A percentile compares a stretch with the other conserved stretches of the same genome.
Evolutionary conservation across 2,329 filamentous ascomycete species (phyloP).

Genomic region (Capronia coronata): DNA sequence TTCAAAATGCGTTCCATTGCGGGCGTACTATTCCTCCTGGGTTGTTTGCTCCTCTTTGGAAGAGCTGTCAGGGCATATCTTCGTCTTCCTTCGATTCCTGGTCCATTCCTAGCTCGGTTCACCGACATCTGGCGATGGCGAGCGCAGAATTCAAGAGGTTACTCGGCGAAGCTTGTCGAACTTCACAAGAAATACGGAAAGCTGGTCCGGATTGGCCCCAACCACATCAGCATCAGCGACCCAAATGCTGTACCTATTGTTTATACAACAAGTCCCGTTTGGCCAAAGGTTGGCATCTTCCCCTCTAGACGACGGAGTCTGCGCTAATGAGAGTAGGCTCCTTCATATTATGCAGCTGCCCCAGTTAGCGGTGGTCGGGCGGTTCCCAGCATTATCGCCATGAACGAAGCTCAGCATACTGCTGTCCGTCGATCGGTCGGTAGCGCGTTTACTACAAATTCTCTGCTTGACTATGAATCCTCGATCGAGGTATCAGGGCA

Average conservation of each 20-base stretch:
- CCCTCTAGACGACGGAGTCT: not conserved
- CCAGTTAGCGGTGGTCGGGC: conserved; percentile 3
- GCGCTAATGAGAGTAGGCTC: not conserved
- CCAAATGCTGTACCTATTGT: conserved; percentile 9
- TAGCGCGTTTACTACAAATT: conserved; percentile 12
- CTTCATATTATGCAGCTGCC: conserved; percentile 4
- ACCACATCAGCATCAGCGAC: conserved; percentile 10
- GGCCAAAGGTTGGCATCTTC: conserved; percentile 2
- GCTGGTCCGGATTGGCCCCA: conserved; percentile 16
- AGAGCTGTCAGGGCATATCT: not conserved
- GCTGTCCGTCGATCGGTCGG: conserved; percentile 11
- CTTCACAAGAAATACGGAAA: conserved; percentile 16
- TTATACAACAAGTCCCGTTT: not conserved
- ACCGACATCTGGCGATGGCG: conserved; percentile 67
- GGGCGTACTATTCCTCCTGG: not conserved
- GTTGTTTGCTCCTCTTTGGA: not conserved
- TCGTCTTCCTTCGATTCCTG: conserved; percentile 44
- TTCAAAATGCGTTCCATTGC: not conserved
- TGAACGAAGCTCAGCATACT: conserved; percentile 9
- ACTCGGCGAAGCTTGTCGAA: conserved; percentile 1
- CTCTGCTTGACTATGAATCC: conserved; percentile 10
- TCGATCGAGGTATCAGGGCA: conserved; percentile 4
- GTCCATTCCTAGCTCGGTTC: conserved; percentile 59
- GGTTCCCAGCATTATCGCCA: conserved; percentile 13
- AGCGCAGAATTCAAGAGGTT: conserved; percentile 6